Evolutionary conservation across 1,139 yeast genomes (phyloP), one percentile per base, ranked within the genome.

Genomic region (Yamadazyma pseudoaaseri): DNA sequence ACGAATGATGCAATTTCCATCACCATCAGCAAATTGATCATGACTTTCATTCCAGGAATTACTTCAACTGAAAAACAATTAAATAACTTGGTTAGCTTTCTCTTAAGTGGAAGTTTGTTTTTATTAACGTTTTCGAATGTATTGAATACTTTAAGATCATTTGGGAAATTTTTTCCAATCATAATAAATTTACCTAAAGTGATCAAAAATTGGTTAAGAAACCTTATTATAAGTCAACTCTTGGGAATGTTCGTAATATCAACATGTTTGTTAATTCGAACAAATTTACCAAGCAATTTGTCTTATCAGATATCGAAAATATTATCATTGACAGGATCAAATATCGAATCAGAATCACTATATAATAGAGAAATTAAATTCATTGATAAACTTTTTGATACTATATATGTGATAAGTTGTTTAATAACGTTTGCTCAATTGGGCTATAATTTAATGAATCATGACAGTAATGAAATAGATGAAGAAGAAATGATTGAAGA

Each of bases 341-440:
- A 58, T 3, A 47, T 45, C 6, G 51, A 47, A 13, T 51, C 51
- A 20, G 47, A 56, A 4, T 36, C 42, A 13, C 33, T 43, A 10
- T 38, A 53, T 7, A 41, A 44, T n/a, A 49, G 47, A 34, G 81
- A 79, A 43, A 79, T 79, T 13, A 61, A 69, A 25, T 73, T 81
- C 37, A 79, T 87, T 21, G 95, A 89, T 51, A 63, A 71, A 20
- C 83, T 94, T 89, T 87, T 86, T 51, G 96, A 89, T 50, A 69
- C 79, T 43, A 75, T 86, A 20, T 86, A 81, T 60, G 76, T 81
- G 9, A 37, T 74, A 5, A 68, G 84, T 4, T 75, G 84, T 39
- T 49, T 77, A 1, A 47, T 67, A 2, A 78, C 90, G 0, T 55
- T 75, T 2, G 43, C 74, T 2, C 76, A 76, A 32, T 80, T 38